Evolutionary conservation across 345 rosid genomes (phyloP).

Genomic region (Triadica sebifera): DNA sequence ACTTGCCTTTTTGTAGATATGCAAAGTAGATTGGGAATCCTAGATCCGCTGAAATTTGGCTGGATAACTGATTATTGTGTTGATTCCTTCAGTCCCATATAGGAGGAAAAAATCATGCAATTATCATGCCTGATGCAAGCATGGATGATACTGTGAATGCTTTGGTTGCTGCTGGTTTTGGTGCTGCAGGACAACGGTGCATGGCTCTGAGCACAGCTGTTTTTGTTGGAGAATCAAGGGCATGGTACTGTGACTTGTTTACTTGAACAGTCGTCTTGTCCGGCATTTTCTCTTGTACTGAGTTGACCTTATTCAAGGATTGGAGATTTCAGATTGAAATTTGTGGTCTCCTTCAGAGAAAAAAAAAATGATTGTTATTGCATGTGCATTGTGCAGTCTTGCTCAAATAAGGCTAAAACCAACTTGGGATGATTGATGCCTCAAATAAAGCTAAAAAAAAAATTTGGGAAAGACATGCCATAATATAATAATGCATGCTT

Average conservation of each 20-base stretch:
- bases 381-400: background rate
- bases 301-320: background rate
- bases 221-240: constrained; percentile 51
- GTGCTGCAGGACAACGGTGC: constrained; percentile 62
- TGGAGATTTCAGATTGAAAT: too few species aligned
- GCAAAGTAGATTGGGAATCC: background rate
- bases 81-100: constrained; percentile 39
- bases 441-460: background rate
- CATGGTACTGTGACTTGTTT: constrained; percentile 37
- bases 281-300: background rate
- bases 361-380: background rate
- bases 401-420: background rate
- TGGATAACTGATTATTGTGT: constrained; percentile 22
- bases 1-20: background rate
- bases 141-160: constrained; percentile 52
- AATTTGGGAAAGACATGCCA: background rate
- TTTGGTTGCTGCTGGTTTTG: constrained; percentile 57
- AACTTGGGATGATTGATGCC: background rate
- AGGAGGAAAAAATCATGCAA: constrained; percentile 53
- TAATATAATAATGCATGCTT: background rate
- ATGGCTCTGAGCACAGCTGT: constrained; percentile 44
- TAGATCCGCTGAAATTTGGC: background rate
- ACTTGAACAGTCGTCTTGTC: background rate
- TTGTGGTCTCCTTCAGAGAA: background rate
- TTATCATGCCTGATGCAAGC: constrained; percentile 67